These are phyloP conservation scores for Penicillium brasilianum DNA, from an alignment of 2,329 filamentous ascomycete species.

Conservation along the genomic window DNA sequence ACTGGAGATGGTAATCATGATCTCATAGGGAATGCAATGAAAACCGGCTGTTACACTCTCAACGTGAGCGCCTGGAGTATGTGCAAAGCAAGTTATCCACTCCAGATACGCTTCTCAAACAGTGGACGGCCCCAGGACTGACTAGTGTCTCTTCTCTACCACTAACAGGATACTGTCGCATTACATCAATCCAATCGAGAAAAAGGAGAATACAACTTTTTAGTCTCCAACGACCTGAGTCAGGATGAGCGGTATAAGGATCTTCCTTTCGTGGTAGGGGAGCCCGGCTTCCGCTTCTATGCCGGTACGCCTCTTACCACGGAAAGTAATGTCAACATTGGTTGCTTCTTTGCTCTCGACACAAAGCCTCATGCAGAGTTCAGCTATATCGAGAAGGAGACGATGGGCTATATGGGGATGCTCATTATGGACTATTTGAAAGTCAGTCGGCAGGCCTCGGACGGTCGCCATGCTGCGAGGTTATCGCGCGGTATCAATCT, in stretches of 20 bases:
- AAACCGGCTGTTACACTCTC: slow-evolving; percentile 11
- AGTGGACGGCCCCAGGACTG: neutral
- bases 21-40: neutral
- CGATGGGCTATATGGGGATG: slow-evolving; percentile 16
- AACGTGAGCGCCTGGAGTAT: slow-evolving; percentile 19
- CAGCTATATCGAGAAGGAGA: slow-evolving; percentile 13
- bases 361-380: slow-evolving; percentile 9
- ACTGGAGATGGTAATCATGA: neutral
- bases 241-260: slow-evolving; percentile 42
- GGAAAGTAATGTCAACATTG: slow-evolving; percentile 53
- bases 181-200: slow-evolving; percentile 1
- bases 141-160: neutral
- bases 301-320: slow-evolving; percentile 64
- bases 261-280: slow-evolving; percentile 37
- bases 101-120: neutral
- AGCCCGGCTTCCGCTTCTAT: slow-evolving; percentile 54
- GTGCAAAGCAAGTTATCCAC: slow-evolving; percentile 12
- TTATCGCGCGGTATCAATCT: slow-evolving; percentile 18
- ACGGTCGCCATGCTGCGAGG: slow-evolving; percentile 15
- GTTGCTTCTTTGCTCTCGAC: slow-evolving; percentile 21
- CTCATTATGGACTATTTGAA: slow-evolving; percentile 23
- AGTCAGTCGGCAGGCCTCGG: slow-evolving; percentile 18
- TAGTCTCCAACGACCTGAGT: slow-evolving; percentile 42
- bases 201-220: slow-evolving; percentile 10
- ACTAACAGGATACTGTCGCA: neutral